Conservation (phyloP, 2,329 filamentous ascomycete species). For the Zarea fungicola region DNA sequence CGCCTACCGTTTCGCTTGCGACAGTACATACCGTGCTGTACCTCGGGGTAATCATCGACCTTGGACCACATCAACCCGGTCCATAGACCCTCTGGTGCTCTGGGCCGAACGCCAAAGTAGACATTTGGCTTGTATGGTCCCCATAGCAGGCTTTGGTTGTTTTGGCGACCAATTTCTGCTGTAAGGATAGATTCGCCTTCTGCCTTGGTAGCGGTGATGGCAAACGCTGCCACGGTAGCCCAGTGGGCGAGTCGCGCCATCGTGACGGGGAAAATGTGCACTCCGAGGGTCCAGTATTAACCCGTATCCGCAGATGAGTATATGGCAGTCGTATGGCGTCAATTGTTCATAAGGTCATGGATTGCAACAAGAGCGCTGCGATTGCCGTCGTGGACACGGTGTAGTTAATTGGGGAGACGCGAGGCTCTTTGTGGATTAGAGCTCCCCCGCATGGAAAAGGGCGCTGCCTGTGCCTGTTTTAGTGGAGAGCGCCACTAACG, state of each 20-base stretch:
- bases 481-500: background rate
- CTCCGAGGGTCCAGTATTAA: too few relatives aligned
- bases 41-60: slow-evolving; percentile 69
- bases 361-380: background rate
- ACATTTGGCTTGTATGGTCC: slow-evolving; percentile 91
- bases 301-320: too few relatives aligned
- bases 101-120: slow-evolving; percentile 85
- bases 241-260: slow-evolving; percentile 30
- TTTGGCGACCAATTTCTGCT: slow-evolving; percentile 46
- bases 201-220: slow-evolving; percentile 21
- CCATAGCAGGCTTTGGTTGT: slow-evolving; percentile 89
- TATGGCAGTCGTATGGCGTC: too few relatives aligned
- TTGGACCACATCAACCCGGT: slow-evolving; percentile 85
- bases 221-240: slow-evolving; percentile 25
- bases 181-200: slow-evolving; percentile 36
- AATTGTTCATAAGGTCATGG: too few relatives aligned
- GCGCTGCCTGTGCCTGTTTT: background rate
- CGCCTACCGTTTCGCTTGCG: background rate
- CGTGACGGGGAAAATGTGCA: background rate
- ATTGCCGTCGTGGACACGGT: slow-evolving; percentile 8
- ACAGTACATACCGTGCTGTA: slow-evolving; percentile 63
- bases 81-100: slow-evolving; percentile 74
- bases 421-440: background rate
- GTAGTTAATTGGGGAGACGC: slow-evolving; percentile 4
- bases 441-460: slow-evolving; percentile 7